Evolutionary conservation across 805 yeast genomes (phyloP).

Genomic region (Metschnikowia vanudenii): DNA sequence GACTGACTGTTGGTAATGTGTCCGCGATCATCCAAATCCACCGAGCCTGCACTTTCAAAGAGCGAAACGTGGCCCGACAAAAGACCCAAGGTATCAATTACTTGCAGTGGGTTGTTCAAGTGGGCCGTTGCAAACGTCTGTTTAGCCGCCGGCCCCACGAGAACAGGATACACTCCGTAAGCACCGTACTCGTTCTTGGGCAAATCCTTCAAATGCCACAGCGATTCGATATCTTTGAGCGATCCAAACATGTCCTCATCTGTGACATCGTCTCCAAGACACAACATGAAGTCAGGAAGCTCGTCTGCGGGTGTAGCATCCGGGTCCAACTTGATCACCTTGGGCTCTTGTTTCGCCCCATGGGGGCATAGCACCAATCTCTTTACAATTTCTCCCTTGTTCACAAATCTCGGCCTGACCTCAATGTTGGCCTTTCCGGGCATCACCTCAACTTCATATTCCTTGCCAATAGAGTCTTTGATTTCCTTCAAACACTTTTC

Average conservation of each 20-base stretch:
- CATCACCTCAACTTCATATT: slow-evolving; percentile 91
- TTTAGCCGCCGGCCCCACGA: slow-evolving; percentile 91
- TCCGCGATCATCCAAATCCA: slow-evolving; percentile 75
- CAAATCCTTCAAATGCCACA: slow-evolving; percentile 45
- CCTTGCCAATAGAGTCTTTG: slow-evolving; percentile 53
- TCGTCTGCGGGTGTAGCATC: slow-evolving; percentile 37
- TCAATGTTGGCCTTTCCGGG: slow-evolving; percentile 95
- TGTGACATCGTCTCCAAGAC: slow-evolving; percentile 94
- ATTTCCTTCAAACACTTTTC: slow-evolving; percentile 65
- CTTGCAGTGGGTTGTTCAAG: slow-evolving; percentile 78
- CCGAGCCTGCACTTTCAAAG: slow-evolving; percentile 75
- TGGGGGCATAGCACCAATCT: slow-evolving; percentile 66
- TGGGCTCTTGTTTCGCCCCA: slow-evolving; percentile 50
- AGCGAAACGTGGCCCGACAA: slow-evolving; percentile 75
- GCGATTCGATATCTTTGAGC: slow-evolving; percentile 57
- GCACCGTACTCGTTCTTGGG: slow-evolving; percentile 47
- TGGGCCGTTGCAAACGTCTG: slow-evolving; percentile 84
- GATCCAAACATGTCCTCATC: slow-evolving; percentile 97
- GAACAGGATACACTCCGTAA: slow-evolving; percentile 76
- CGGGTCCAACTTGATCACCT: slow-evolving; percentile 23
- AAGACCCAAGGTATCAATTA: slow-evolving; percentile 77
- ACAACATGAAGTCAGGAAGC: slow-evolving; percentile 80
- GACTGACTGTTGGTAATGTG: slow-evolving; percentile 53
- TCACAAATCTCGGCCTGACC: slow-evolving; percentile 92
- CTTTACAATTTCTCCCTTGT: slow-evolving; percentile 94